phyloP scores from a whole-genome alignment of 768 basidiomycete species.

The Sporobolomyces roseus region DNA sequence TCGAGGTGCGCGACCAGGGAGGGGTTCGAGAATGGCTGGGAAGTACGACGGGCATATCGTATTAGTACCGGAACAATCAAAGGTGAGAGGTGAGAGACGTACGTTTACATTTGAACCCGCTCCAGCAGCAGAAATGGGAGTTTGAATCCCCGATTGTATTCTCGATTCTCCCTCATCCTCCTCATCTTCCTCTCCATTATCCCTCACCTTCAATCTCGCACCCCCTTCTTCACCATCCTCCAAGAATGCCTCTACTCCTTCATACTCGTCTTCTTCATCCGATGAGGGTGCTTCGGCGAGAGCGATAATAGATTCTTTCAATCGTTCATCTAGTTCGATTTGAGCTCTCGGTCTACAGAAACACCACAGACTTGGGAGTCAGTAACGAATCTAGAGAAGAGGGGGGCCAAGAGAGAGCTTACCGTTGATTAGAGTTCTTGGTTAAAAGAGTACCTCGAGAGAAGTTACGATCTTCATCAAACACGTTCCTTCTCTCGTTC shows the following conservation, averaged over 20 bases:
- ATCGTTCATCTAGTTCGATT: conserved; percentile 58
- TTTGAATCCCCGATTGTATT: conserved; percentile 29
- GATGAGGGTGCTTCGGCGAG: conserved; percentile 63
- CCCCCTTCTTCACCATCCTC: conserved; percentile 4
- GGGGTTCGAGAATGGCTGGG: conserved; percentile 29
- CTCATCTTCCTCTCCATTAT: conserved; percentile 53
- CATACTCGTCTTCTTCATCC: conserved; percentile 14
- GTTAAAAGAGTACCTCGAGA: conserved; percentile 5
- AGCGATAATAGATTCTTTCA: conserved; percentile 79
- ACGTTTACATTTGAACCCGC: conserved; percentile 40
- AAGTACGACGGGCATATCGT: conserved; percentile 32
- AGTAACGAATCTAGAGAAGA: too few relatives aligned
- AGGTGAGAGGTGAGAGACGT: not conserved
- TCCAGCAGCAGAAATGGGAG: conserved; percentile 43
- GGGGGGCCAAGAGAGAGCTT: too few relatives aligned
- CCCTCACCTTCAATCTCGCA: not conserved
- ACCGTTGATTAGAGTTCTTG: too few relatives aligned
- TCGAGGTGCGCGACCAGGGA: conserved; percentile 55
- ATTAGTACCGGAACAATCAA: too few relatives aligned
- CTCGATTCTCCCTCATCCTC: conserved; percentile 46
- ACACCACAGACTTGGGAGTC: too few relatives aligned
- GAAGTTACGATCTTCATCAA: conserved; percentile 70
- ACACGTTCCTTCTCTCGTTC: conserved; percentile 63
- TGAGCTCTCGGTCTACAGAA: too few relatives aligned
- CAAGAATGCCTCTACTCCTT: conserved; percentile 55